phyloP scores from a whole-genome alignment of 352 stramenopile genomes.

The Phytophthora brassicae region DNA sequence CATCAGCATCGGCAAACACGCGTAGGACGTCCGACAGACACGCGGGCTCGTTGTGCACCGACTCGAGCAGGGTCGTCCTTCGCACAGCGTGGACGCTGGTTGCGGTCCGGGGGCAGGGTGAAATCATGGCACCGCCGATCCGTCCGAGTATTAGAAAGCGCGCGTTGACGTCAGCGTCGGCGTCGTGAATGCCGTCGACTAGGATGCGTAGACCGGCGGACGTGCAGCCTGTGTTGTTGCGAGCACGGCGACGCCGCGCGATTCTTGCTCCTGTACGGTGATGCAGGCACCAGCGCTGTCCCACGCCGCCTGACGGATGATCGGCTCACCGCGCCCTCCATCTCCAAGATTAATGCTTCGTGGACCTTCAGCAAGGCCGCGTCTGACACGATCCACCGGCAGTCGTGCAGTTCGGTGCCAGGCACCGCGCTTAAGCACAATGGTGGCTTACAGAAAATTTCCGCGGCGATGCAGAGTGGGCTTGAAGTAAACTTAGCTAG shows the following conservation, averaged over 20 bases:
- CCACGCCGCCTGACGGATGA: too few species aligned
- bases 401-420: background rate
- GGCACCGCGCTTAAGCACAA: constrained; percentile 1
- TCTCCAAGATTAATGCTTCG: background rate
- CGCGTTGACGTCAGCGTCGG: background rate
- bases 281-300: too few species aligned
- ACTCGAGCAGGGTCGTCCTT: background rate
- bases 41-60: background rate
- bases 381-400: background rate
- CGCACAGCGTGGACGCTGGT: background rate
- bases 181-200: background rate
- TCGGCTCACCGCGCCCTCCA: background rate
- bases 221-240: background rate
- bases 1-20: background rate
- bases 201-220: background rate
- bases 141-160: background rate
- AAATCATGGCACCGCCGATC: background rate
- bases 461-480: background rate
- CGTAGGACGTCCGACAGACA: background rate
- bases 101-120: background rate
- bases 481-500: too few species aligned
- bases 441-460: background rate
- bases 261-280: background rate
- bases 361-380: background rate
- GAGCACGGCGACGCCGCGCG: background rate